phyloP scores from a whole-genome alignment of 176 grass and related monocot genomes.

The Alopecurus myosuroides region DNA sequence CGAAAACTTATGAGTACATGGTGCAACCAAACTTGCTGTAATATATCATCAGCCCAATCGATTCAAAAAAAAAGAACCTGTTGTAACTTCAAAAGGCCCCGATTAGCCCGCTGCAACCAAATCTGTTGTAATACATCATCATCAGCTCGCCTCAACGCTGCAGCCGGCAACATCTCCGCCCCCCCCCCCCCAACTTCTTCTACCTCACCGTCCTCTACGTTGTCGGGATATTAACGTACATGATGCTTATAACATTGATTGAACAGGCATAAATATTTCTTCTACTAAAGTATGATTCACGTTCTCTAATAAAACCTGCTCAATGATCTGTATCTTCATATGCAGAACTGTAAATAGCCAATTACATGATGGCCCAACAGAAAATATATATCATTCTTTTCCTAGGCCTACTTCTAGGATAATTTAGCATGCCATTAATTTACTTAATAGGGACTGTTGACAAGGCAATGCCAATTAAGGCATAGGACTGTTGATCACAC shows the following conservation, averaged over 20 bases:
- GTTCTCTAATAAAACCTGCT: background rate
- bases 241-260: background rate
- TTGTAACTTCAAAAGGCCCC: too few species aligned
- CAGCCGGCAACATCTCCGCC: too few species aligned
- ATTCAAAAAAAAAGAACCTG: too few species aligned
- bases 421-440: constrained; percentile 15
- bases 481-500: constrained; percentile 36
- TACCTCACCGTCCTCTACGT: too few species aligned
- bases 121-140: too few species aligned
- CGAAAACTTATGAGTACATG: too few species aligned
- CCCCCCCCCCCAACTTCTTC: too few species aligned
- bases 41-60: too few species aligned
- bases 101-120: too few species aligned
- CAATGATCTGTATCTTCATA: background rate
- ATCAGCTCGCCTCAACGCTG: too few species aligned
- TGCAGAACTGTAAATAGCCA: background rate
- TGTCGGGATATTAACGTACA: too few species aligned
- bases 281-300: background rate
- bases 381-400: background rate
- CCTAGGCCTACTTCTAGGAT: background rate
- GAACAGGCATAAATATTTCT: background rate
- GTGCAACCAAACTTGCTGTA: too few species aligned
- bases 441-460: background rate
- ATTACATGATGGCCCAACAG: background rate
- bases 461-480: background rate